Evolutionary conservation across 2,329 filamentous ascomycete genomes (phyloP).

Genomic region (Diaporthe caulivora): DNA sequence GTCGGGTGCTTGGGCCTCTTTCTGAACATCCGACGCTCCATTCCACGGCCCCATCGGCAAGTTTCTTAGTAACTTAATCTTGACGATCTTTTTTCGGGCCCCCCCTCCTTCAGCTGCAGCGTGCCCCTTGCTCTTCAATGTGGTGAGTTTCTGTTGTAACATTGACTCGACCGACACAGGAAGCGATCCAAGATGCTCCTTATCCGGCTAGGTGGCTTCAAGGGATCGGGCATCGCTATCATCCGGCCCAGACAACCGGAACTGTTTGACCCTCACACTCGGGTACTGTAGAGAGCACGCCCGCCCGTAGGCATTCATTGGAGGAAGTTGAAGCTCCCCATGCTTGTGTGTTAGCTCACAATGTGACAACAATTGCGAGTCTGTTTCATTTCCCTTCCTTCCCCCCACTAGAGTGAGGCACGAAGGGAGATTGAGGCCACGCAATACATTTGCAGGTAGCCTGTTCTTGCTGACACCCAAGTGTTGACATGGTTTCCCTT

Average conservation of each 20-base stretch:
- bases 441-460: background rate
- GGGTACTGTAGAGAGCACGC: background rate
- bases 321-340: background rate
- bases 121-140: background rate
- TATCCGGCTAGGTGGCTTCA: background rate
- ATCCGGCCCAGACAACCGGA: background rate
- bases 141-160: background rate
- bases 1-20: constrained; percentile 2
- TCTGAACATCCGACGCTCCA: constrained; percentile 18
- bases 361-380: background rate
- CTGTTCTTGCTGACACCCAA: background rate
- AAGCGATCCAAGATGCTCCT: constrained; percentile 6
- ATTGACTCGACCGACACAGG: constrained; percentile 1
- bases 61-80: constrained; percentile 22
- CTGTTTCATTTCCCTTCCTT: background rate
- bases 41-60: constrained; percentile 29
- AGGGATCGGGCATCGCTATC: background rate
- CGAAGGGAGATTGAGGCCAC: constrained; percentile 1
- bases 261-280: background rate
- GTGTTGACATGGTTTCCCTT: constrained; percentile 4
- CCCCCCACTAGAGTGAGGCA: background rate
- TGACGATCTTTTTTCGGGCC: constrained; percentile 10
- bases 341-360: background rate
- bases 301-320: too few relatives aligned
- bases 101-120: background rate